These are phyloP conservation scores for Zymoseptoria crescenta DNA, from an alignment of 2,329 filamentous ascomycete genomes.

Conservation along the genomic window DNA sequence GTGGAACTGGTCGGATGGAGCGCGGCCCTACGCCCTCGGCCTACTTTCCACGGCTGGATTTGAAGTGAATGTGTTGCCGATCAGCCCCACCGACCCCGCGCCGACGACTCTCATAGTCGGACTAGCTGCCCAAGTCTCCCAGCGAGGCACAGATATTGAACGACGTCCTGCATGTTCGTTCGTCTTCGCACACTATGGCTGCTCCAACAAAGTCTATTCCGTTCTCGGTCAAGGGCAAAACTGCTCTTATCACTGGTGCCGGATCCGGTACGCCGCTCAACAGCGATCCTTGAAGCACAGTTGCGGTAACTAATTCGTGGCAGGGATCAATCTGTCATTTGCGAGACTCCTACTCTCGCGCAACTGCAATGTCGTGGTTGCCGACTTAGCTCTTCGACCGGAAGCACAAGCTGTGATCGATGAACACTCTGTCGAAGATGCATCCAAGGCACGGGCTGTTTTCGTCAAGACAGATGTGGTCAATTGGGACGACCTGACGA, in stretches of 20 bases:
- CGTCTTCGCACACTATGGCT: constrained; percentile 12
- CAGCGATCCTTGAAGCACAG: not conserved
- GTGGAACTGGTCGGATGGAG: not conserved
- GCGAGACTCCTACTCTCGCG: constrained; percentile 37
- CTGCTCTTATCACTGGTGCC: constrained; percentile 43
- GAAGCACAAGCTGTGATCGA: constrained; percentile 40
- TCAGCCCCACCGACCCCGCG: not conserved
- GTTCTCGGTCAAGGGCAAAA: constrained; percentile 38
- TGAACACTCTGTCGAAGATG: constrained; percentile 23
- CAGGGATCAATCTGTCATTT: constrained; percentile 43
- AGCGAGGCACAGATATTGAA: not conserved
- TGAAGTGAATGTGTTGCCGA: not conserved
- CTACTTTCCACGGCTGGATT: not conserved
- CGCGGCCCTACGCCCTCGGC: not conserved
- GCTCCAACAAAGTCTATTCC: constrained; percentile 16
- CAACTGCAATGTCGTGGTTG: constrained; percentile 43
- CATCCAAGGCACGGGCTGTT: constrained; percentile 30
- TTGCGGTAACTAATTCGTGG: not conserved
- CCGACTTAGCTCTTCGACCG: constrained; percentile 40
- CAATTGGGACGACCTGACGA: constrained; percentile 42
- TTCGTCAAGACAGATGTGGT: constrained; percentile 43
- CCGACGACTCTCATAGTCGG: not conserved
- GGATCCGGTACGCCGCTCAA: constrained; percentile 31
- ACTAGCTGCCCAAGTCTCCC: not conserved
- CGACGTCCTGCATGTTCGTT: too few relatives aligned